A percentile compares a stretch with the other conserved stretches of the same genome.
These are phyloP conservation scores for Heterobasidion occidentale DNA, from an alignment of 1,284 basidiomycete species.

Conservation along the genomic window DNA sequence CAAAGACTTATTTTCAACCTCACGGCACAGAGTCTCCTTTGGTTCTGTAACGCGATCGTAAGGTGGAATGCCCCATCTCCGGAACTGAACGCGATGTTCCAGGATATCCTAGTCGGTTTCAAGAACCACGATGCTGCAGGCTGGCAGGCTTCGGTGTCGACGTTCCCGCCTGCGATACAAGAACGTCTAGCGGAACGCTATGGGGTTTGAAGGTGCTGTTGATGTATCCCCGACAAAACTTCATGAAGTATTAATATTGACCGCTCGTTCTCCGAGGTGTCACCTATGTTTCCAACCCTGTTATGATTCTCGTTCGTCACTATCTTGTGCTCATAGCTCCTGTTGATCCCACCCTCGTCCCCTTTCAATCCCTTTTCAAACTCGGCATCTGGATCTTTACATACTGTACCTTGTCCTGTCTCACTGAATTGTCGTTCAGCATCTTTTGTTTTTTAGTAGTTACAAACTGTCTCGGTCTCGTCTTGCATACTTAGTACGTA, in stretches of 20 bases:
- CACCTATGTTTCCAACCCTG: neutral
- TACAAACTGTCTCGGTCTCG: slow-evolving; percentile 9
- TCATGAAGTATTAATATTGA: neutral
- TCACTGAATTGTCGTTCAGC: slow-evolving; percentile 1
- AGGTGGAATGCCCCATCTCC: slow-evolving; percentile 87
- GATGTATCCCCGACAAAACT: neutral
- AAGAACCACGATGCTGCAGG: slow-evolving; percentile 75
- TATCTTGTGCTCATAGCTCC: slow-evolving; percentile 1
- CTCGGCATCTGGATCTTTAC: neutral
- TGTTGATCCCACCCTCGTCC: neutral
- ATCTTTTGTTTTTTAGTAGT: slow-evolving; percentile 11
- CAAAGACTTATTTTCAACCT: neutral
- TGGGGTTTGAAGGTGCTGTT: slow-evolving; percentile 42
- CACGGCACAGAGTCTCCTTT: slow-evolving; percentile 66
- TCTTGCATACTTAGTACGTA: slow-evolving; percentile 13
- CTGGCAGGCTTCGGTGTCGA: slow-evolving; percentile 70
- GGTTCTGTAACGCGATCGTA: slow-evolving; percentile 97
- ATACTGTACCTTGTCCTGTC: neutral
- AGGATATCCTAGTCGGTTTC: slow-evolving; percentile 75
- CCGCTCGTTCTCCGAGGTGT: neutral
- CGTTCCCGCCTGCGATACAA: slow-evolving; percentile 75
- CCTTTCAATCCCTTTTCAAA: neutral
- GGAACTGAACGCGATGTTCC: slow-evolving; percentile 89
- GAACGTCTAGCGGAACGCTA: slow-evolving; percentile 72
- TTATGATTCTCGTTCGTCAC: neutral